Conservation (phyloP, 106 monocot genomes). For the Vanilla planifolia region DNA sequence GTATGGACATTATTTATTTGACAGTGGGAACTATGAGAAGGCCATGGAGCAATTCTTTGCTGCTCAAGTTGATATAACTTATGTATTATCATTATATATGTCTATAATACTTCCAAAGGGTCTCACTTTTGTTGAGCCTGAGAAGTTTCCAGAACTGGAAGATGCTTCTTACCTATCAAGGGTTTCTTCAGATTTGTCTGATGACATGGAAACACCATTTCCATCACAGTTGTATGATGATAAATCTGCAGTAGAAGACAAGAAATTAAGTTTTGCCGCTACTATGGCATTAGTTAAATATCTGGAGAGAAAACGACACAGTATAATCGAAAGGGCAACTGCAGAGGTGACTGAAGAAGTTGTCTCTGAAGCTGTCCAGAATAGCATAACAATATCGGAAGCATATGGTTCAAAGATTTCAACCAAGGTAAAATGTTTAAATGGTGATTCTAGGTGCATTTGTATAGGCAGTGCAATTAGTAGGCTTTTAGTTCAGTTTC, state of each 20-base stretch:
- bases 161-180: constrained; percentile 48
- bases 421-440: constrained; percentile 70
- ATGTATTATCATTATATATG: constrained; percentile 74
- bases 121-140: constrained; percentile 24
- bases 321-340: constrained; percentile 83
- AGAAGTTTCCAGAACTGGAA: constrained; percentile 31
- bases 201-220: constrained; percentile 58
- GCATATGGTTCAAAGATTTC: constrained; percentile 44
- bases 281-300: constrained; percentile 82
- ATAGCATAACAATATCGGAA: constrained; percentile 35
- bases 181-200: constrained; percentile 74
- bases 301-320: constrained; percentile 78
- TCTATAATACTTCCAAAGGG: constrained; percentile 74
- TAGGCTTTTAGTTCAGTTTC: too few species aligned
- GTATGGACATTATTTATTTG: constrained; percentile 90
- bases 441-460: too few species aligned
- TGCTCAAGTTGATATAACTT: constrained; percentile 93
- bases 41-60: constrained; percentile 87
- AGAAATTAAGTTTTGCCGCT: constrained; percentile 80
- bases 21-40: constrained; percentile 88
- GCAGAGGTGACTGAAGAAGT: constrained; percentile 96
- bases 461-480: too few species aligned
- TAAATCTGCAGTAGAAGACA: constrained; percentile 45
- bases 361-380: constrained; percentile 76
- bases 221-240: constrained; percentile 56